phyloP scores from a whole-genome alignment of 768 basidiomycete species.

The Rhizopogon salebrosus region DNA sequence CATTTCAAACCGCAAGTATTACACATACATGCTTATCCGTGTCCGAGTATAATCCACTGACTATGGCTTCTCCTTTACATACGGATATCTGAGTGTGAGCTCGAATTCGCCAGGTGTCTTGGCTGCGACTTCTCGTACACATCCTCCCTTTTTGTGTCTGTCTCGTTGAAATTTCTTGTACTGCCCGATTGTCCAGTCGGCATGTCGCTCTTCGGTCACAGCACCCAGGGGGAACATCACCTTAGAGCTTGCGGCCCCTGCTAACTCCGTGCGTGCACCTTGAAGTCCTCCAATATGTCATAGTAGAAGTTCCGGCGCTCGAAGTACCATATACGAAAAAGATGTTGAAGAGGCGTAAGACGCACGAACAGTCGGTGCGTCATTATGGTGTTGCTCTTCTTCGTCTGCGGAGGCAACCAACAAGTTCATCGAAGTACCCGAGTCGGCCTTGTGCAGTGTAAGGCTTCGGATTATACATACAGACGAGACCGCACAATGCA shows the following conservation, averaged over 20 bases:
- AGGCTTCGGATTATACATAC: neutral
- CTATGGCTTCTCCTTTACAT: conserved; percentile 49
- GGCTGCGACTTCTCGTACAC: neutral
- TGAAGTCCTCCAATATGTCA: conserved; percentile 63
- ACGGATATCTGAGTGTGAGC: neutral
- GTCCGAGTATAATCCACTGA: too few relatives aligned
- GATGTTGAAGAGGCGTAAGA: conserved; percentile 2
- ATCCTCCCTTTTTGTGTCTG: neutral
- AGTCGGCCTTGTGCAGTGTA: neutral
- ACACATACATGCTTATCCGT: too few relatives aligned
- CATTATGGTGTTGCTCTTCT: neutral
- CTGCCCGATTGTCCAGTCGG: neutral
- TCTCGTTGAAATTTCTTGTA: conserved; percentile 8
- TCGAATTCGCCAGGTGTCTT: neutral
- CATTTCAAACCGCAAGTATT: too few relatives aligned
- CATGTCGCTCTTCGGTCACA: neutral
- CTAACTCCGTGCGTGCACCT: conserved; percentile 27
- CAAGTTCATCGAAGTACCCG: too few relatives aligned
- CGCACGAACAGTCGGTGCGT: neutral
- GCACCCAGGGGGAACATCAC: conserved; percentile 17
- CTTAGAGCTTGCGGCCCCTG: conserved; percentile 25
- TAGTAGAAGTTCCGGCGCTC: conserved; percentile 50
- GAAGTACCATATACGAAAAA: conserved; percentile 27
- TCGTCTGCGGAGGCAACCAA: neutral
- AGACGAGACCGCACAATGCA: neutral